These are phyloP conservation scores for Gonapodya prolifera DNA, from an alignment of 192 early-diverging fungal genomes.

Conservation along the genomic window DNA sequence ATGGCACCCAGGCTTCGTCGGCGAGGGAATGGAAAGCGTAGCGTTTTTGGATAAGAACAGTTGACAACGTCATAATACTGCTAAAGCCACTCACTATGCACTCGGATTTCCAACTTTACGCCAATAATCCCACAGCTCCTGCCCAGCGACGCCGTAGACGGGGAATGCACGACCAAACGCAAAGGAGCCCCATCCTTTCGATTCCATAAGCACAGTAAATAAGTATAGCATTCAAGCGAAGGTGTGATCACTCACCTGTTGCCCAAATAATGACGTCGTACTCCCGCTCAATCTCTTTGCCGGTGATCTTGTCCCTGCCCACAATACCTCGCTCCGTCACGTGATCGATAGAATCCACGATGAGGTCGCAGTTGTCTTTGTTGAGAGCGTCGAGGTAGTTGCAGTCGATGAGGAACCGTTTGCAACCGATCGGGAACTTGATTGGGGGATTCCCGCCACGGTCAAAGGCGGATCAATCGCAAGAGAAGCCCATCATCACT, in stretches of 20 bases:
- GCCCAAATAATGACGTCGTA: not conserved
- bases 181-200: not conserved
- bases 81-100: not conserved
- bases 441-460: no score
- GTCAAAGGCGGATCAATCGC: no score
- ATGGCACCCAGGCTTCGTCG: not conserved
- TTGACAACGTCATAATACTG: not conserved
- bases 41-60: no score
- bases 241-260: no score
- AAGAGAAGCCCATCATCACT: no score
- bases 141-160: not conserved
- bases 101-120: not conserved
- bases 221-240: no score
- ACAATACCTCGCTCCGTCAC: not conserved
- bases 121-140: slow-evolving; percentile 1
- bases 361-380: not conserved
- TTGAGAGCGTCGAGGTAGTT: not conserved
- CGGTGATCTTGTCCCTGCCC: not conserved
- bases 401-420: not conserved
- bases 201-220: no score
- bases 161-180: not conserved
- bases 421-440: no score
- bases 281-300: not conserved
- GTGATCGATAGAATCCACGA: not conserved
- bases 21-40: no score